phyloP scores from a whole-genome alignment of 768 basidiomycete genomes.

The Thelephora ganbajun region DNA sequence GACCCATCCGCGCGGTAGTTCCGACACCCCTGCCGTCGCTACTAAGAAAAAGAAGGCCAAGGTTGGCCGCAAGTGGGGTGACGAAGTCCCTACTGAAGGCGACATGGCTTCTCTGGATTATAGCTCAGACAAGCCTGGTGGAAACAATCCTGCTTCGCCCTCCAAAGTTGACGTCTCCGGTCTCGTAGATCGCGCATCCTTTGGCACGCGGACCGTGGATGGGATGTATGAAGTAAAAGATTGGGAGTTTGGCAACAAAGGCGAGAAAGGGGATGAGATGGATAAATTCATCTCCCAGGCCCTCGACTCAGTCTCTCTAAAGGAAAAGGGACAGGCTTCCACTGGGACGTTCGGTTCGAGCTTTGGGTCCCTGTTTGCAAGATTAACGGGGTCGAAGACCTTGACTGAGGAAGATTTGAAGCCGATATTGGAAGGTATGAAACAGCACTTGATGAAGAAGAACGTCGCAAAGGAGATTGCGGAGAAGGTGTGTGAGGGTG shows the following conservation, averaged over 20 bases:
- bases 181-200: constrained; percentile 54
- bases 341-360: constrained; percentile 37
- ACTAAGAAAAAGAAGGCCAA: constrained; percentile 44
- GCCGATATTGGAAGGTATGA: constrained; percentile 88
- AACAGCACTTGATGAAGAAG: constrained; percentile 96
- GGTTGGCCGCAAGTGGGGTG: constrained; percentile 84
- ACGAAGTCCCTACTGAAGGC: constrained; percentile 60
- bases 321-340: constrained; percentile 8
- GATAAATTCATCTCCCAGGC: constrained; percentile 47
- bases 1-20: constrained; percentile 21
- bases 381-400: constrained; percentile 74
- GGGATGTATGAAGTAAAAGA: constrained; percentile 68
- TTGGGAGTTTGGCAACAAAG: constrained; percentile 57
- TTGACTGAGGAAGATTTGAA: constrained; percentile 72
- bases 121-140: constrained; percentile 42
- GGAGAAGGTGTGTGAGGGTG: constrained; percentile 87
- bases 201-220: constrained; percentile 65
- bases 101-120: constrained; percentile 95
- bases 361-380: constrained; percentile 69
- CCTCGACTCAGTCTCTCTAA: constrained; percentile 28
- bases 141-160: constrained; percentile 5
- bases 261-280: constrained; percentile 14
- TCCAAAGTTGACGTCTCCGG: constrained; percentile 35
- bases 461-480: constrained; percentile 95
- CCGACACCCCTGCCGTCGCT: constrained; percentile 34